These are phyloP conservation scores for Priceomyces castillae DNA, from an alignment of 805 yeast genomes.

Conservation along the genomic window DNA sequence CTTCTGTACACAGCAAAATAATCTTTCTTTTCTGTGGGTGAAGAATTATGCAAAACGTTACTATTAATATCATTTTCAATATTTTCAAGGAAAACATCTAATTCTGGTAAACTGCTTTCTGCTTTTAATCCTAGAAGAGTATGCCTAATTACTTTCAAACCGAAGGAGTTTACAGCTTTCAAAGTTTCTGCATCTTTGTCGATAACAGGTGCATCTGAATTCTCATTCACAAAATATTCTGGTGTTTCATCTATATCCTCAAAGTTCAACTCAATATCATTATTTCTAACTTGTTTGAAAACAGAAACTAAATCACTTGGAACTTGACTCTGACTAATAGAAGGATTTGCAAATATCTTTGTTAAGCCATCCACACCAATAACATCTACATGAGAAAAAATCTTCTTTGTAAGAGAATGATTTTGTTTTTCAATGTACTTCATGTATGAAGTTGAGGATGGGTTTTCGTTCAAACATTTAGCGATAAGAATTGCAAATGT, in stretches of 20 bases:
- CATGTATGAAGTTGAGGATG: slow-evolving; percentile 9
- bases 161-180: slow-evolving; percentile 69
- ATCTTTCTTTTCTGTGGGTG: slow-evolving; percentile 47
- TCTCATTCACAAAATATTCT: slow-evolving; percentile 31
- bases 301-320: slow-evolving; percentile 33
- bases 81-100: slow-evolving; percentile 26
- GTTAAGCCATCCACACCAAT: slow-evolving; percentile 48
- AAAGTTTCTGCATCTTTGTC: slow-evolving; percentile 56
- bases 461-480: slow-evolving; percentile 24
- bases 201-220: slow-evolving; percentile 32
- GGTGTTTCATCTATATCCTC: slow-evolving; percentile 19
- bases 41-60: slow-evolving; percentile 27
- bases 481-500: slow-evolving; percentile 60
- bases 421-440: slow-evolving; percentile 12
- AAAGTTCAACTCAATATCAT: slow-evolving; percentile 5
- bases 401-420: slow-evolving; percentile 16
- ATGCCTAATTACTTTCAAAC: slow-evolving; percentile 75
- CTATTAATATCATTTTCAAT: slow-evolving; percentile 25
- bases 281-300: slow-evolving; percentile 24
- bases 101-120: slow-evolving; percentile 16
- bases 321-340: slow-evolving; percentile 26
- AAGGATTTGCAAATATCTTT: slow-evolving; percentile 25
- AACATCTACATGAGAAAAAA: slow-evolving; percentile 50
- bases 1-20: slow-evolving; percentile 64
- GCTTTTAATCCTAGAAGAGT: slow-evolving; percentile 51